Base-by-base conservation (phyloP, 495 filamentous ascomycete species). In the Trichoderma parareesei region DNA sequence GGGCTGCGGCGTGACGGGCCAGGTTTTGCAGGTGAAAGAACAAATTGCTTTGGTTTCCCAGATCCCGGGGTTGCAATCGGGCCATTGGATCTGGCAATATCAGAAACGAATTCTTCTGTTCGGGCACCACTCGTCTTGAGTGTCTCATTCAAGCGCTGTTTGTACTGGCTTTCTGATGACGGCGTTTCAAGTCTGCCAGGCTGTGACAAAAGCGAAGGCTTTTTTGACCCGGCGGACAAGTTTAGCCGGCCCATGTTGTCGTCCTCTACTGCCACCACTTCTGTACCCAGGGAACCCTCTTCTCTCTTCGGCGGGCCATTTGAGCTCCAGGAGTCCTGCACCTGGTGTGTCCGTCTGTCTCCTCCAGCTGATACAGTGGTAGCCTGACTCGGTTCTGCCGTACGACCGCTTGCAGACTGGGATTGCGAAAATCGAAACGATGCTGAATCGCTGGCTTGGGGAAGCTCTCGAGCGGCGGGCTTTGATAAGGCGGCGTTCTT, bases 401-500 rank as follows among this genome's bases (percentile, higher is more conserved):
- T 16, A 49, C 40, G 27, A 16, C 11, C 9, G 13, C n/a, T 44
- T 33, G 63, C 43, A 44, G 62, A 62, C 61, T 66, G 65, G 27
- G 44, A 64, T 11, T 27, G 59, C 5, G 68, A 67, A 20, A 65
- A 64, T 37, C 67, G 60, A 37, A 69, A 65, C 3, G 57, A 18
- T 10, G 63, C 40, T 40, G 69, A 64, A 57, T 74, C 71, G 43
- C 69, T 61, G 41, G 69, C 62, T 13, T 67, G 60, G 20, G 77
- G 75, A 42, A 76, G 63, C 16, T 65, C 33, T 60, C 69, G 73
- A 62, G 71, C 69, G 64, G 71, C 64, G 48, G 75, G 75, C 62
- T 70, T 69, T 64, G 66, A 71, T 57, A 72, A 62, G 62, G 67
- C 62, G 66, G 69, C 76, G 70, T 78, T 75, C 62, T 73, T 72